phyloP scores from a whole-genome alignment of 2,329 filamentous ascomycete genomes.

The Neodidymelliopsis sp. region DNA sequence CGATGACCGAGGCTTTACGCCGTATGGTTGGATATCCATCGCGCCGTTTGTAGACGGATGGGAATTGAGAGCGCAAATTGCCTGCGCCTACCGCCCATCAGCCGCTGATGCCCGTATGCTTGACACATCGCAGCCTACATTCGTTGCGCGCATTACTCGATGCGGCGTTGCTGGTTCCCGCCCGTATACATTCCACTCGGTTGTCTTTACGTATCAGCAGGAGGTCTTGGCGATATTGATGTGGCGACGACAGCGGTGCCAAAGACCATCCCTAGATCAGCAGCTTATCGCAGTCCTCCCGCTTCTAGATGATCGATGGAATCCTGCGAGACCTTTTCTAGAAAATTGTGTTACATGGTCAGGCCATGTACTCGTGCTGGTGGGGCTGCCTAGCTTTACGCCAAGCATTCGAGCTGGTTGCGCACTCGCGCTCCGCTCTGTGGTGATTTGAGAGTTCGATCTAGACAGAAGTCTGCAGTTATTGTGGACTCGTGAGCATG shows the following conservation, averaged over 20 bases:
- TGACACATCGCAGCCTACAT: conserved; percentile 1
- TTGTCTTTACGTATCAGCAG: conserved; percentile 7
- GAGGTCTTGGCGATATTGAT: conserved; percentile 7
- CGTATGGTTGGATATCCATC: conserved; percentile 8
- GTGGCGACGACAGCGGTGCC: conserved; percentile 8
- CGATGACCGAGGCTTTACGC: conserved; percentile 9
- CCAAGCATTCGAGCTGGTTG: conserved; percentile 3
- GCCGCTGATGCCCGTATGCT: conserved; percentile 11
- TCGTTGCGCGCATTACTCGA: conserved; percentile 2
- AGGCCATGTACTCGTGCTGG: conserved; percentile 10
- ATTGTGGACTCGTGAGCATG: too few relatives aligned
- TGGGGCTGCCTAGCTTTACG: conserved; percentile 11
- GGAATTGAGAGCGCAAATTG: conserved; percentile 4
- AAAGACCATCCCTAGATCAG: neutral
- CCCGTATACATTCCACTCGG: conserved; percentile 6
- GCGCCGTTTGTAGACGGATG: conserved; percentile 7
- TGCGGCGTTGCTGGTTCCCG: neutral
- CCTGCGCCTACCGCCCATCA: conserved; percentile 12
- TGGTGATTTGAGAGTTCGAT: neutral
- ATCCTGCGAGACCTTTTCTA: conserved; percentile 10
- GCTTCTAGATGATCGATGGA: conserved; percentile 1
- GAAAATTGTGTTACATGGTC: conserved; percentile 10
- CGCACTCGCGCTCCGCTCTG: neutral
- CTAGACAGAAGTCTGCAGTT: too few relatives aligned
- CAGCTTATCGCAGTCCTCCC: conserved; percentile 3